Percentiles rank a stretch among this genome's conserved stretches.
Conservation (phyloP, 2,329 filamentous ascomycete species). For the Orbilia oligospora region DNA sequence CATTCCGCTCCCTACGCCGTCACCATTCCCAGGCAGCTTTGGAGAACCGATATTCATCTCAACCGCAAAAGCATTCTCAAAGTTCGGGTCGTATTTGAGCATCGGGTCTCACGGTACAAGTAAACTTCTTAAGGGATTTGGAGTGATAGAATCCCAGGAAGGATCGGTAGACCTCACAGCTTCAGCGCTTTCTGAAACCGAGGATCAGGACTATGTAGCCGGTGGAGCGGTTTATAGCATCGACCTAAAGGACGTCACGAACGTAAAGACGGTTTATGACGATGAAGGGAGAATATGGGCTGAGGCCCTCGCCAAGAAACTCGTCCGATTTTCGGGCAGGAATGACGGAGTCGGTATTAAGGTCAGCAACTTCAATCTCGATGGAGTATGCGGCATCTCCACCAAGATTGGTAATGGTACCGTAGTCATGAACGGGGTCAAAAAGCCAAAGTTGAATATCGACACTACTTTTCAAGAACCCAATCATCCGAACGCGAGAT, state of each 20-base stretch:
- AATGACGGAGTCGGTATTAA: constrained; percentile 3
- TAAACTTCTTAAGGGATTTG: constrained; percentile 18
- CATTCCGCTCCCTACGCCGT: constrained; percentile 46
- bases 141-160: constrained; percentile 13
- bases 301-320: not conserved
- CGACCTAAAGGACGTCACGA: constrained; percentile 40
- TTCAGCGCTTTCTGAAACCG: constrained; percentile 53
- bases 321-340: constrained; percentile 15
- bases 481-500: constrained; percentile 48
- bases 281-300: constrained; percentile 20
- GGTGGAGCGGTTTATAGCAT: constrained; percentile 57
- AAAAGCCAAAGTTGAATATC: not conserved
- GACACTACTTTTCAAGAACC: constrained; percentile 12
- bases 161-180: constrained; percentile 40
- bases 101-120: constrained; percentile 48
- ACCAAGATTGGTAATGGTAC: constrained; percentile 1
- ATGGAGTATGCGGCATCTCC: constrained; percentile 14
- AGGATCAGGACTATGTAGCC: constrained; percentile 59
- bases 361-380: not conserved
- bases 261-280: not conserved
- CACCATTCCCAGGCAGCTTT: constrained; percentile 53
- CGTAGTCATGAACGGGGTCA: constrained; percentile 10
- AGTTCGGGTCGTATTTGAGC: constrained; percentile 63
- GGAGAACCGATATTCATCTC: constrained; percentile 61
- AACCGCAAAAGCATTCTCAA: constrained; percentile 62